phyloP scores from a whole-genome alignment of 495 filamentous ascomycete species.

The Pyrenopolyporus hunteri region DNA sequence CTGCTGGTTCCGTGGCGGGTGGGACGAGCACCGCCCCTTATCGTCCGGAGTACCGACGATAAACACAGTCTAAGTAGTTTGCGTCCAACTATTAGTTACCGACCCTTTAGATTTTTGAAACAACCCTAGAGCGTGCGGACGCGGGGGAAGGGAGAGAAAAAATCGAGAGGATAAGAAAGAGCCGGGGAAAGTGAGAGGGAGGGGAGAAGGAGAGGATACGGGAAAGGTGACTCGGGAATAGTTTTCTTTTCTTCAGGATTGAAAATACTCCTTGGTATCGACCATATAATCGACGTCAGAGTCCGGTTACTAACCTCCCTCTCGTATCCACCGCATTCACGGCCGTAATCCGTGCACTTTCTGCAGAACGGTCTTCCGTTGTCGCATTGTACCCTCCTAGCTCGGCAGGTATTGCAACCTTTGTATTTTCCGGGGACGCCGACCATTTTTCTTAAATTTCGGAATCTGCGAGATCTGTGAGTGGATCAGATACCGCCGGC shows the following conservation, averaged over 20 bases:
- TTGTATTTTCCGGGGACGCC: slow-evolving; percentile 57
- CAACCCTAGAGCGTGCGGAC: not conserved
- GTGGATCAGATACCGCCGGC: not conserved
- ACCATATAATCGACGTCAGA: not conserved
- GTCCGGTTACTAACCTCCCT: slow-evolving; percentile 44
- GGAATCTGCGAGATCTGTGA: slow-evolving; percentile 21
- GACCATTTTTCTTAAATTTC: slow-evolving; percentile 47
- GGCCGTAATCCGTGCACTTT: slow-evolving; percentile 67
- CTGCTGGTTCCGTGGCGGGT: slow-evolving; percentile 51
- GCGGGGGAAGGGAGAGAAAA: too few species aligned
- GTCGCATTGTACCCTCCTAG: slow-evolving; percentile 58
- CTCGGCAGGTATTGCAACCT: slow-evolving; percentile 54
- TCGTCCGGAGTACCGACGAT: slow-evolving; percentile 54
- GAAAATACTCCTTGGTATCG: slow-evolving; percentile 10
- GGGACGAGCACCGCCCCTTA: slow-evolving; percentile 52
- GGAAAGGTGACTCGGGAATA: slow-evolving; percentile 11
- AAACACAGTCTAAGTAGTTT: slow-evolving; percentile 50
- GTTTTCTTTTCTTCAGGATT: not conserved
- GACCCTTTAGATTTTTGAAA: not conserved
- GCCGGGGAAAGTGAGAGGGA: too few species aligned
- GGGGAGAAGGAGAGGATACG: not conserved
- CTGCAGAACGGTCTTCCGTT: slow-evolving; percentile 67
- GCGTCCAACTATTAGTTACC: slow-evolving; percentile 8
- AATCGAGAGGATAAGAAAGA: too few species aligned
- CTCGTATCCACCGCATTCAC: slow-evolving; percentile 68